These are phyloP conservation scores for Nidularia pulvinata DNA, from an alignment of 768 basidiomycete genomes.

Conservation along the genomic window DNA sequence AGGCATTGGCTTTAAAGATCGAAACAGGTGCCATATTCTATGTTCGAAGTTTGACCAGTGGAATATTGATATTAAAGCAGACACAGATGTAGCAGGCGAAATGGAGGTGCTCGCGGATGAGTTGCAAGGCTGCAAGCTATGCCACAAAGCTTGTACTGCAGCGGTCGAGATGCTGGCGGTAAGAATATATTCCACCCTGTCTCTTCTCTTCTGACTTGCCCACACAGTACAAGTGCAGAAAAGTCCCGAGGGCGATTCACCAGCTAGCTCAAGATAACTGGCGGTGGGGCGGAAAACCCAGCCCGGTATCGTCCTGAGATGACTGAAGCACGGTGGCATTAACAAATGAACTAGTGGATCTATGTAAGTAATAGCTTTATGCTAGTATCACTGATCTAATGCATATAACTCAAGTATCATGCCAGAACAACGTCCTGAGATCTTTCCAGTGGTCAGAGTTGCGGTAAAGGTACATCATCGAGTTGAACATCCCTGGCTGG, in stretches of 20 bases:
- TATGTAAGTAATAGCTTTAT: slow-evolving; percentile 1
- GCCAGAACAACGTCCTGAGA: slow-evolving; percentile 87
- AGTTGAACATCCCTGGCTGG: slow-evolving; percentile 96
- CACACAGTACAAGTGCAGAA: slow-evolving; percentile 62
- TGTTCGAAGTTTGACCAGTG: too few relatives aligned
- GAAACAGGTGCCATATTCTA: slow-evolving; percentile 44
- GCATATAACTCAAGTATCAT: slow-evolving; percentile 62
- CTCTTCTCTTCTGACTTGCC: slow-evolving; percentile 7
- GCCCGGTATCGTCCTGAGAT: too few relatives aligned
- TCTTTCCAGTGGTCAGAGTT: slow-evolving; percentile 89
- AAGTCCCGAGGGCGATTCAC: slow-evolving; percentile 49
- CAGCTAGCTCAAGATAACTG: slow-evolving; percentile 32
- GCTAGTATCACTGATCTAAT: slow-evolving; percentile 9
- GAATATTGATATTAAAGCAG: slow-evolving; percentile 21
- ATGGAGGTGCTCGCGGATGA: slow-evolving; percentile 53
- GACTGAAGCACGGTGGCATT: too few relatives aligned
- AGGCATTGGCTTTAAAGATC: slow-evolving; percentile 40
- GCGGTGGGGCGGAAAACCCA: background rate
- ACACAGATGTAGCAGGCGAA: slow-evolving; percentile 66
- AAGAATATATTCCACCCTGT: slow-evolving; percentile 12
- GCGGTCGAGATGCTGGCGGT: slow-evolving; percentile 74
- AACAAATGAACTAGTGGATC: background rate
- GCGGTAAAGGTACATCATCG: slow-evolving; percentile 94
- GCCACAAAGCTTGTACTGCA: slow-evolving; percentile 59
- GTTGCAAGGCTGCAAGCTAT: slow-evolving; percentile 48